Evolutionary conservation across 2,329 filamentous ascomycete genomes (phyloP), one percentile per base, ranked within the genome.

Genomic region (Alternaria sp.): DNA sequence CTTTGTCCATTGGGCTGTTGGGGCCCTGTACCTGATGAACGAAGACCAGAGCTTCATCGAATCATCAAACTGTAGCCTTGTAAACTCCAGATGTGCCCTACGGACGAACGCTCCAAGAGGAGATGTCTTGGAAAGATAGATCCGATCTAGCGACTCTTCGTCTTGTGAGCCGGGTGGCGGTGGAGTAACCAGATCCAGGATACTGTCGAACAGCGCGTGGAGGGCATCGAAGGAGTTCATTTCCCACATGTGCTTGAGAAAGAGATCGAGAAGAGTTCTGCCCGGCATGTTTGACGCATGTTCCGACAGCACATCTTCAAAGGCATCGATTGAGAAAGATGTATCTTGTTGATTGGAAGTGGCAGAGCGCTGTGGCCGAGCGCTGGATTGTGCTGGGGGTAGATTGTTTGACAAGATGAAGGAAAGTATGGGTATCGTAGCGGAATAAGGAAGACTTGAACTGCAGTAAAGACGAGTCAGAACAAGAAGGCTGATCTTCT

Each of bases 21-120:
- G 88, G 69, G 93, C 86, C 48, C 94, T 87, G 78, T 96, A 98
- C 53, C 85, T 86, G 62, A 94, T 87, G 78, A 97, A 94, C 2
- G 87, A 86, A 62, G 88, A 89, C 94, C 95, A 98, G 5, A 99
- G 81, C 57, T 87, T 87, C 43, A 91, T 84, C 1, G 88, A 86
- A 75, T 96, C 91, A 57, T 92, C 86, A 70, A 98, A 97, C 46
- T 89, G 89, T 36, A 98, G 80, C 44, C 91, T 83, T 1, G 88
- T 88, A 73, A 94, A 96, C 78, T 98, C 94, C 3, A 96, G 81
- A 67, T 88, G 85, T 3, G 91, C 86, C 70, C 90, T 86, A 52
- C 94, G 87, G 16, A 97, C 85, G 73, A 96, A 96, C 6, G 86
- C 85, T 1, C 94, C 95, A 36, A 97, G 83, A 0, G 94, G 93